Percentiles rank a stretch among this genome's conserved stretches.
Evolutionary conservation across 176 grass and related monocot genomes (phyloP).

Genomic region (Aegilops longissima): DNA sequence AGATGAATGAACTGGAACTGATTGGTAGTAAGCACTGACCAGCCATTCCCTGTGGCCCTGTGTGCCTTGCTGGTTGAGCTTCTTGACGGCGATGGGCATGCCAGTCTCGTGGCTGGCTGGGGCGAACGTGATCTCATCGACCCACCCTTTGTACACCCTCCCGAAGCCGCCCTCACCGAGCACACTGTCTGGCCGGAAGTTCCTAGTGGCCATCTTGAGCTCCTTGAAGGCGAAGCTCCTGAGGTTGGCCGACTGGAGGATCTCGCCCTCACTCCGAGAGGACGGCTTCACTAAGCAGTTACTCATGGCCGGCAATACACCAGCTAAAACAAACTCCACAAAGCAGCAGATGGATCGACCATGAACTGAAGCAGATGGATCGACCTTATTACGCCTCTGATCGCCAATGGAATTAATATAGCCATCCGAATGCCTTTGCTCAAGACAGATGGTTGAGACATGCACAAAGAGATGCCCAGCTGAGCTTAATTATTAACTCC

Average conservation of each 20-base stretch:
- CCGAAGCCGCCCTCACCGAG: conserved; percentile 79
- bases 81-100: conserved; percentile 73
- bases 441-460: too few species aligned
- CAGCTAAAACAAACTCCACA: too few species aligned
- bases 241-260: conserved; percentile 46
- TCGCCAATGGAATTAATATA: too few species aligned
- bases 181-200: conserved; percentile 63
- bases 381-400: too few species aligned
- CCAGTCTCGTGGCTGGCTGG: conserved; percentile 47
- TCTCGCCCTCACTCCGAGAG: conserved; percentile 62
- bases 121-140: conserved; percentile 52
- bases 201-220: conserved; percentile 49
- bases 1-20: not conserved
- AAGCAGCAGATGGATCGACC: too few species aligned
- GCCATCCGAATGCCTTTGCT: too few species aligned
- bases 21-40: conserved; percentile 29
- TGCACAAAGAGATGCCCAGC: too few species aligned
- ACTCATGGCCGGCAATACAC: too few species aligned
- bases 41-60: conserved; percentile 82
- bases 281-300: not conserved
- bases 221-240: conserved; percentile 63
- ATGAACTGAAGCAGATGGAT: too few species aligned
- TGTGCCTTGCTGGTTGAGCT: conserved; percentile 63
- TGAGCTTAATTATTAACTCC: too few species aligned
- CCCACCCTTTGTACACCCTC: conserved; percentile 71